These are phyloP conservation scores for Botryotinia convoluta DNA, from an alignment of 2,329 filamentous ascomycete genomes.

Conservation along the genomic window DNA sequence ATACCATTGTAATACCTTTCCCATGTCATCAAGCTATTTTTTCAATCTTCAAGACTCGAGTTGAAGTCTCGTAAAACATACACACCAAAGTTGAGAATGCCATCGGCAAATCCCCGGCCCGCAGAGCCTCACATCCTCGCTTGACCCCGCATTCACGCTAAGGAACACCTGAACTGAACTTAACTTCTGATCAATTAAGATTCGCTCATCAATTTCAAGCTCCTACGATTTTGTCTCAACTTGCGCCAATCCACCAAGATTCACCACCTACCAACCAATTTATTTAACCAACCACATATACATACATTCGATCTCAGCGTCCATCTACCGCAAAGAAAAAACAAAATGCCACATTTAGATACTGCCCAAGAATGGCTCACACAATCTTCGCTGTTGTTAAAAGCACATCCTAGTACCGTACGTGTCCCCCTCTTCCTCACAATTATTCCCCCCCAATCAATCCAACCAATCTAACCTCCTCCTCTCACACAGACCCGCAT, in stretches of 20 bases:
- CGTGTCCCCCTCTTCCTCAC: constrained; percentile 36
- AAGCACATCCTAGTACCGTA: constrained; percentile 83
- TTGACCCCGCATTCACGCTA: constrained; percentile 3
- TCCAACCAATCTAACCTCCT: constrained; percentile 22
- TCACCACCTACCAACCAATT: not conserved
- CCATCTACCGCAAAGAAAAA: not conserved
- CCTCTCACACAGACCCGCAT: constrained; percentile 67
- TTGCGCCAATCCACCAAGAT: not conserved
- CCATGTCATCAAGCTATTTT: not conserved
- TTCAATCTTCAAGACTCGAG: not conserved
- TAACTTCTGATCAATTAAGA: not conserved
- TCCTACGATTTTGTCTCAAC: not conserved
- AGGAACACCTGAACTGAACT: not conserved
- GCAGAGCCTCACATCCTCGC: constrained; percentile 6
- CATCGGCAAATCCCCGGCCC: not conserved
- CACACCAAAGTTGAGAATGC: not conserved
- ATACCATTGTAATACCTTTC: too few species aligned
- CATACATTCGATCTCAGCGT: not conserved
- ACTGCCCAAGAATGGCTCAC: constrained; percentile 90
- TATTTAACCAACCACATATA: not conserved
- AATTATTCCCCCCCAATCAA: constrained; percentile 7
- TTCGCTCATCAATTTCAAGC: constrained; percentile 2
- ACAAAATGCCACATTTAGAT: constrained; percentile 72
- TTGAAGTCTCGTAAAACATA: not conserved
- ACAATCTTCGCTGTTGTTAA: constrained; percentile 79